phyloP scores from a whole-genome alignment of 2,329 filamentous ascomycete genomes.

The Xylaria sp. region DNA sequence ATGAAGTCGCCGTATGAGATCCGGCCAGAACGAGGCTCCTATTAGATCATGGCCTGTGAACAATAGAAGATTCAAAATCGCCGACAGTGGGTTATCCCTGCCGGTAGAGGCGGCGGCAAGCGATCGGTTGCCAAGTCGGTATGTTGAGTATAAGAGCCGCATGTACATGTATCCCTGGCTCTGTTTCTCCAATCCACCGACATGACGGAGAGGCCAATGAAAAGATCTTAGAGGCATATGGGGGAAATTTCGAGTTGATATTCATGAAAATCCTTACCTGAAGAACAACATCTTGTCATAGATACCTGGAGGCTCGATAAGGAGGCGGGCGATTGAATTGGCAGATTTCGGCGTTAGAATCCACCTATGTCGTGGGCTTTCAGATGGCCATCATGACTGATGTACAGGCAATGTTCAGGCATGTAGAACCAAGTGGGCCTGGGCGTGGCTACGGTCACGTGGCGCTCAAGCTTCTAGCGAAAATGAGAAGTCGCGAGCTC shows the following conservation, averaged over 20 bases:
- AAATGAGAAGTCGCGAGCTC: not conserved
- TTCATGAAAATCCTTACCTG: conserved; percentile 34
- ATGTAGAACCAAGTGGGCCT: conserved; percentile 19
- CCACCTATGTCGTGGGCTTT: conserved; percentile 15
- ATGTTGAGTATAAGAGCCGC: not conserved
- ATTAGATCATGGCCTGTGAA: not conserved
- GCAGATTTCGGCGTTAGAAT: not conserved
- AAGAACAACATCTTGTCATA: conserved; percentile 41
- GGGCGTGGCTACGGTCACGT: conserved; percentile 26
- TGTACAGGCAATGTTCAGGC: conserved; percentile 14
- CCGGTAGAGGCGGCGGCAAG: not conserved
- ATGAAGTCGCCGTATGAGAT: conserved; percentile 2
- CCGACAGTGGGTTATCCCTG: not conserved
- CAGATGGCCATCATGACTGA: not conserved
- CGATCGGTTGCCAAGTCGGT: not conserved
- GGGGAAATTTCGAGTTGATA: not conserved
- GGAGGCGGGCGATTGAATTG: not conserved
- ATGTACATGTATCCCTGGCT: conserved; percentile 3
- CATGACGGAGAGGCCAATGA: not conserved
- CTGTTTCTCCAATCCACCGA: not conserved
- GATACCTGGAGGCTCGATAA: not conserved
- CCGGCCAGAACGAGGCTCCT: not conserved
- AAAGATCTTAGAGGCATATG: not conserved
- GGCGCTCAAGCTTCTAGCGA: conserved; percentile 5
- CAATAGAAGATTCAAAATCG: not conserved